These are phyloP conservation scores for Bombardia bombarda DNA, from an alignment of 495 filamentous ascomycete species.

Conservation along the genomic window DNA sequence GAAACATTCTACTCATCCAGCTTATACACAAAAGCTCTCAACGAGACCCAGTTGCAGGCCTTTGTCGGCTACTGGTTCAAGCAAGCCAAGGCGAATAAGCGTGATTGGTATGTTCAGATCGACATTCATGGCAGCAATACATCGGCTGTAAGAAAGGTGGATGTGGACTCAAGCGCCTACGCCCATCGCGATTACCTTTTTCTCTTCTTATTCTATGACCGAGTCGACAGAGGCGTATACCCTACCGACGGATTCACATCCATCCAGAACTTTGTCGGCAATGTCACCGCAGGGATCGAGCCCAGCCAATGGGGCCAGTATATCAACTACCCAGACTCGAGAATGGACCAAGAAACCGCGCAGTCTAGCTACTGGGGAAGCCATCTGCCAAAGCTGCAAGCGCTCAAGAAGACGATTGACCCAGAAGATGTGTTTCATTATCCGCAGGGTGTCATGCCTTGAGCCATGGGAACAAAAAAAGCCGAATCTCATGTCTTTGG, in stretches of 20 bases:
- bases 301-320: slow-evolving; percentile 33
- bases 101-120: slow-evolving; percentile 39
- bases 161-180: slow-evolving; percentile 26
- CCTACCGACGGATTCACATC: slow-evolving; percentile 24
- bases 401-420: slow-evolving; percentile 50
- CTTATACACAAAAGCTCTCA: slow-evolving; percentile 28
- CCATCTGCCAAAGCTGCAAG: slow-evolving; percentile 43
- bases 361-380: slow-evolving; percentile 44
- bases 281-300: slow-evolving; percentile 23
- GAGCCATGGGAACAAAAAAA: no score
- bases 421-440: slow-evolving; percentile 54
- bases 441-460: slow-evolving; percentile 31
- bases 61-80: slow-evolving; percentile 38
- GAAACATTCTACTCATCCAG: slow-evolving; percentile 37
- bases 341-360: slow-evolving; percentile 27
- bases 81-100: slow-evolving; percentile 30
- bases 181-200: slow-evolving; percentile 38
- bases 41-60: slow-evolving; percentile 23
- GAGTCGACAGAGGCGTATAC: slow-evolving; percentile 23
- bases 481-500: no score
- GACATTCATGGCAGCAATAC: slow-evolving; percentile 38
- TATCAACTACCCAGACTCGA: slow-evolving; percentile 39
- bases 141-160: slow-evolving; percentile 27
- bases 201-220: slow-evolving; percentile 37
- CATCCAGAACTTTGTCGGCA: slow-evolving; percentile 29